Conservation (phyloP, 2,329 filamentous ascomycete genomes). For the Microsporum ferrugineum region DNA sequence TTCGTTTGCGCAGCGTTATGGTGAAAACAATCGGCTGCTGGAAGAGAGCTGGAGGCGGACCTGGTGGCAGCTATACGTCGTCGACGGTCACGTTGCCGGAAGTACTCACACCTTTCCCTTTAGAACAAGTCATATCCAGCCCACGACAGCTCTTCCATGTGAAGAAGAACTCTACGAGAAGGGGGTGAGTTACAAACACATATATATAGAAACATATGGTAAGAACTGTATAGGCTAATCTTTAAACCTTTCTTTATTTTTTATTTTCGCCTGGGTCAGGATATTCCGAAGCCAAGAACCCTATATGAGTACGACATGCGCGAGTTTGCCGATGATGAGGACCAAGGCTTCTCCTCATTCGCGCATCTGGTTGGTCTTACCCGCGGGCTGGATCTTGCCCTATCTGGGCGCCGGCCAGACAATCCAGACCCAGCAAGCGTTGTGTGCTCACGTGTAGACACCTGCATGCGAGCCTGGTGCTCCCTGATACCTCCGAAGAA, state of each 20-base stretch:
- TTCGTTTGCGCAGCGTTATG: slow-evolving; percentile 37
- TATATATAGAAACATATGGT: not conserved
- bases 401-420: slow-evolving; percentile 15
- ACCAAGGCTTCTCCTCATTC: slow-evolving; percentile 24
- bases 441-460: slow-evolving; percentile 23
- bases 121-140: slow-evolving; percentile 14
- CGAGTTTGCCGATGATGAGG: slow-evolving; percentile 20
- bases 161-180: slow-evolving; percentile 23
- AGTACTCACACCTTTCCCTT: slow-evolving; percentile 26
- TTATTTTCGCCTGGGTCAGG: slow-evolving; percentile 11
- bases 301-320: slow-evolving; percentile 25
- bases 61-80: slow-evolving; percentile 44
- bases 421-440: slow-evolving; percentile 14
- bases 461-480: slow-evolving; percentile 29
- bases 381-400: slow-evolving; percentile 16
- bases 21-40: slow-evolving; percentile 34
- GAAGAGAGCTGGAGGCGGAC: slow-evolving; percentile 38
- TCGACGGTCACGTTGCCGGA: slow-evolving; percentile 68
- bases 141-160: slow-evolving; percentile 23
- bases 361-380: slow-evolving; percentile 25
- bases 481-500: slow-evolving; percentile 28
- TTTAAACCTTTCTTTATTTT: not conserved
- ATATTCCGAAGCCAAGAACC: slow-evolving; percentile 21
- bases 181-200: slow-evolving; percentile 17
- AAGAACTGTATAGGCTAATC: not conserved